A percentile compares a stretch with the other conserved stretches of the same genome.
These are phyloP conservation scores for Ophiocordyceps camponoti-leonardi DNA, from an alignment of 2,329 filamentous ascomycete species.

Conservation along the genomic window DNA sequence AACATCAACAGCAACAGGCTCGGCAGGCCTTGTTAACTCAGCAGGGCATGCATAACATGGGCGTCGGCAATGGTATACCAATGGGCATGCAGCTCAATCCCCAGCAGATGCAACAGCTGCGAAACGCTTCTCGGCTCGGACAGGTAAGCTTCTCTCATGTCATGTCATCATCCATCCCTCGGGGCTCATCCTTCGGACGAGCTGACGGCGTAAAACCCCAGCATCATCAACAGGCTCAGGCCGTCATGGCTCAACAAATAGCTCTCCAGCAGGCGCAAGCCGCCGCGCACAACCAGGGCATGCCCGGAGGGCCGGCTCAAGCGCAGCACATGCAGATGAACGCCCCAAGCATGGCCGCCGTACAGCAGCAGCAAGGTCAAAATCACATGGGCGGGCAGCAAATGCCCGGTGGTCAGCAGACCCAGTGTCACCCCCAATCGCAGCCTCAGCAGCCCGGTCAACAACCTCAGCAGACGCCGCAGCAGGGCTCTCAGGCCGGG, in stretches of 20 bases:
- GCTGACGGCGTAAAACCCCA: conserved; percentile 8
- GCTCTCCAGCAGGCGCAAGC: conserved; percentile 25
- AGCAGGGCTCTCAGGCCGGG: conserved; percentile 22
- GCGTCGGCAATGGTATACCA: conserved; percentile 21
- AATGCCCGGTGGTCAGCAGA: conserved; percentile 8
- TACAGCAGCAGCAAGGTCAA: conserved; percentile 14
- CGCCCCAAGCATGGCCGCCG: conserved; percentile 24
- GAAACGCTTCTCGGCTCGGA: conserved; percentile 20
- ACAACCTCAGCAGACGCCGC: conserved; percentile 25
- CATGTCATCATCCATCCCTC: not conserved
- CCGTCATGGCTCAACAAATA: conserved; percentile 29
- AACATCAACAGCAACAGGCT: conserved; percentile 35
- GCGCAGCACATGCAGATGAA: conserved; percentile 32
- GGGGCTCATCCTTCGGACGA: not conserved
- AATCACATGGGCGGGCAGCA: conserved; percentile 6
- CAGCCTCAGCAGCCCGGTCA: conserved; percentile 15
- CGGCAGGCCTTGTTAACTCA: conserved; percentile 36
- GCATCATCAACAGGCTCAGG: conserved; percentile 16
- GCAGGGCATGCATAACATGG: conserved; percentile 37
- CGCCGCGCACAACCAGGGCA: conserved; percentile 18
- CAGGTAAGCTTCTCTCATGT: conserved; percentile 17
- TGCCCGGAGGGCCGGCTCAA: conserved; percentile 22
- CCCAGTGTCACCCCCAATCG: conserved; percentile 14
- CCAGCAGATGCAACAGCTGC: conserved; percentile 34
- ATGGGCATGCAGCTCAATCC: conserved; percentile 34